A percentile compares a stretch with the other conserved stretches of the same genome.
Evolutionary conservation across 306 rosid species (phyloP).

Genomic region (Senna tora): DNA sequence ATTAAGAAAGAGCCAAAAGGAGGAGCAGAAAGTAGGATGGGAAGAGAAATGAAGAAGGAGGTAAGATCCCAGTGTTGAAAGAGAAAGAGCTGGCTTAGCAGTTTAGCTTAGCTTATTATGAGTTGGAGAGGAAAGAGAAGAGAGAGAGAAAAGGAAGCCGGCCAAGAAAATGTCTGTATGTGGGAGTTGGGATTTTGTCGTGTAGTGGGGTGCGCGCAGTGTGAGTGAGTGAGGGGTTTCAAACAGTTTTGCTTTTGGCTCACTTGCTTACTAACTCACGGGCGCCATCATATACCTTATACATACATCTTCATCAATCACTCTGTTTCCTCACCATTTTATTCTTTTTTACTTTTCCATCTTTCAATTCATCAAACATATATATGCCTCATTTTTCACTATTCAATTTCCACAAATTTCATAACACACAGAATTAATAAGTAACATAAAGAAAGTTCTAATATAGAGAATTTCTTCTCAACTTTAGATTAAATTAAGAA

Average conservation of each 20-base stretch:
- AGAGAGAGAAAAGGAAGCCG: slow-evolving; percentile 35
- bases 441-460: too few relatives aligned
- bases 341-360: too few relatives aligned
- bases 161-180: slow-evolving; percentile 47
- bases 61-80: slow-evolving; percentile 18
- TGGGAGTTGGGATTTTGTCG: slow-evolving; percentile 52
- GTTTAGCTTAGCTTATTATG: background rate
- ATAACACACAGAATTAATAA: too few relatives aligned
- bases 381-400: too few relatives aligned
- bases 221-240: slow-evolving; percentile 32
- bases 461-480: too few relatives aligned
- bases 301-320: slow-evolving; percentile 27
- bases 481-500: too few relatives aligned
- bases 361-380: too few relatives aligned
- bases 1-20: slow-evolving; percentile 42
- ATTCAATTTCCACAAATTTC: too few relatives aligned
- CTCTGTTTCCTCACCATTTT: too few relatives aligned
- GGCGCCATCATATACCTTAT: slow-evolving; percentile 30
- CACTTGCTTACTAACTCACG: slow-evolving; percentile 47
- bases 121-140: slow-evolving; percentile 20
- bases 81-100: slow-evolving; percentile 21
- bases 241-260: slow-evolving; percentile 36
- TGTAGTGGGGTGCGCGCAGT: slow-evolving; percentile 13
- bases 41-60: slow-evolving; percentile 29
- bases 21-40: background rate